Percentiles rank a stretch among this genome's conserved stretches.
Conservation (phyloP, 2,329 filamentous ascomycete species). For the Hypoxylon sp. region DNA sequence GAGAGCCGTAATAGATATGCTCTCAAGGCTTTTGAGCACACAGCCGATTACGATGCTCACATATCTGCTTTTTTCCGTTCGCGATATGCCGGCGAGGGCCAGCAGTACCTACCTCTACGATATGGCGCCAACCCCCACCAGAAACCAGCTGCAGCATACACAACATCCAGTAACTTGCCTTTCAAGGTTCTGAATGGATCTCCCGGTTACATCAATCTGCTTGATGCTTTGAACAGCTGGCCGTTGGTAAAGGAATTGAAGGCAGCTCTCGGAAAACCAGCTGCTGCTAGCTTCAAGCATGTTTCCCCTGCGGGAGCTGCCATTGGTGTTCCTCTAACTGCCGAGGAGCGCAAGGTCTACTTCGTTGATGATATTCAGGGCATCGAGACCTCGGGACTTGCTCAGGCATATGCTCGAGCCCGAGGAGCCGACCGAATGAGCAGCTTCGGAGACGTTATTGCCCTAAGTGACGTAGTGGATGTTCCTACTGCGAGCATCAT, state of each 20-base stretch:
- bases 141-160: slow-evolving; percentile 92
- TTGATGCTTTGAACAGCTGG: slow-evolving; percentile 98
- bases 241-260: slow-evolving; percentile 96
- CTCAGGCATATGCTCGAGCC: slow-evolving; percentile 95
- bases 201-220: slow-evolving; percentile 96
- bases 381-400: slow-evolving; percentile 86
- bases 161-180: slow-evolving; percentile 80
- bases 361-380: slow-evolving; percentile 97
- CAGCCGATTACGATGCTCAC: slow-evolving; percentile 93
- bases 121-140: slow-evolving; percentile 99
- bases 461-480: slow-evolving; percentile 91
- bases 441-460: slow-evolving; percentile 97
- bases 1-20: slow-evolving; percentile 89
- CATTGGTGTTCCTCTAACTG: slow-evolving; percentile 87
- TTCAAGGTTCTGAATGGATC: slow-evolving; percentile 93
- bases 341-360: slow-evolving; percentile 95
- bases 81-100: slow-evolving; percentile 89
- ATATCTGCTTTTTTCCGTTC: slow-evolving; percentile 98
- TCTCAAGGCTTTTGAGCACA: slow-evolving; percentile 98
- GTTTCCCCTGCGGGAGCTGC: slow-evolving; percentile 97
- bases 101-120: slow-evolving; percentile 86
- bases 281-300: slow-evolving; percentile 98
- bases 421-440: slow-evolving; percentile 98
- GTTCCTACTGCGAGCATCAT: slow-evolving; percentile 97
- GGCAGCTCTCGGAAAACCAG: slow-evolving; percentile 86